These are phyloP conservation scores for Xylariaceae sp. DNA, from an alignment of 2,329 filamentous ascomycete genomes.

Conservation along the genomic window DNA sequence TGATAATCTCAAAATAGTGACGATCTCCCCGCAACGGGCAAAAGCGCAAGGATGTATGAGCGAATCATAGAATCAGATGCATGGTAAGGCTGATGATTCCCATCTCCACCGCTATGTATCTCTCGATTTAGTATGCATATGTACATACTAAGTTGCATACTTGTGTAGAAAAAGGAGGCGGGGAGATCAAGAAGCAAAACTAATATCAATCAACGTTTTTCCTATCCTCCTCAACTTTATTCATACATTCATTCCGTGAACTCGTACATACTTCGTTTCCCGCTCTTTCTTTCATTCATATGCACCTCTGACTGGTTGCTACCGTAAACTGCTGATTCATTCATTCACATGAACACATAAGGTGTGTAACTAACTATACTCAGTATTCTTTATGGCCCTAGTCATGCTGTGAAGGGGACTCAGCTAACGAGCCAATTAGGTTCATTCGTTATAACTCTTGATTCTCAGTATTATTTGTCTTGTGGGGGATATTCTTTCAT, in stretches of 20 bases:
- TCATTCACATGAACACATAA: background rate
- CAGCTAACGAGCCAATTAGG: background rate
- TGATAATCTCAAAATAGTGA: background rate
- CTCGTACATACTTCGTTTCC: no score
- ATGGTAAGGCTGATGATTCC: background rate
- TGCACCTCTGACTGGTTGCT: background rate
- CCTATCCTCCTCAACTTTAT: no score
- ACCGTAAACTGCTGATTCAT: background rate
- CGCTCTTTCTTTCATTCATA: background rate
- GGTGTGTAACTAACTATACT: background rate
- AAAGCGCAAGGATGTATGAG: background rate
- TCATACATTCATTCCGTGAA: no score
- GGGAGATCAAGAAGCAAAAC: background rate
- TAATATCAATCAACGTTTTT: background rate
- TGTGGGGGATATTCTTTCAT: background rate
- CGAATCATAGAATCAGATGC: background rate
- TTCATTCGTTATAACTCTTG: background rate
- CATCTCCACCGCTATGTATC: no score
- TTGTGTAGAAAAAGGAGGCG: background rate
- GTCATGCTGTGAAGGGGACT: background rate
- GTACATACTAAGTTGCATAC: no score
- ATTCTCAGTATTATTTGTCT: background rate
- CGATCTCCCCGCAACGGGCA: background rate
- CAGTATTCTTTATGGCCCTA: background rate
- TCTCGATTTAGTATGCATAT: no score